phyloP scores from a whole-genome alignment of 768 basidiomycete species.

The Leucocoprinus sp. region DNA sequence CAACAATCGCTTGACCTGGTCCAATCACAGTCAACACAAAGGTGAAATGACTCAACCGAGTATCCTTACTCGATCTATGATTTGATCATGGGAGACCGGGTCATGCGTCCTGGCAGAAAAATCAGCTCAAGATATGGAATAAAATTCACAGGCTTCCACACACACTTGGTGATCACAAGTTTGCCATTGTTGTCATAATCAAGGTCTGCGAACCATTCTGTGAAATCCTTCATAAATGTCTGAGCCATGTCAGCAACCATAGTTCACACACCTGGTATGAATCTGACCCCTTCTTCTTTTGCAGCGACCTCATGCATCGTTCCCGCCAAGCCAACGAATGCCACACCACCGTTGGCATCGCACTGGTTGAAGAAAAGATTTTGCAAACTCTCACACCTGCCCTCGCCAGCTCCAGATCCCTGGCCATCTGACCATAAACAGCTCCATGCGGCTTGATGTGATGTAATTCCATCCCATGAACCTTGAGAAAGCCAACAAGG shows the following conservation, averaged over 20 bases:
- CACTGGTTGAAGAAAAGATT: constrained; percentile 28
- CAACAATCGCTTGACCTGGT: constrained; percentile 38
- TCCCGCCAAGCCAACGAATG: constrained; percentile 57
- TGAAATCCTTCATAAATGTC: not conserved
- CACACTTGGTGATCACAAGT: constrained; percentile 51
- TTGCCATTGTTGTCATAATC: constrained; percentile 51
- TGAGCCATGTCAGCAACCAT: not conserved
- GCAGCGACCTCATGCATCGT: constrained; percentile 54
- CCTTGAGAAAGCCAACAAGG: constrained; percentile 47
- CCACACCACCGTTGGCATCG: constrained; percentile 24
- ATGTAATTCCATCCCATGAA: constrained; percentile 42
- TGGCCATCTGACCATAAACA: constrained; percentile 51
- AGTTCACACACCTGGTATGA: constrained; percentile 44
- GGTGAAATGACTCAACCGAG: not conserved
- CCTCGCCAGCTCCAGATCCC: constrained; percentile 45
- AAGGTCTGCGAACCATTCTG: constrained; percentile 64
- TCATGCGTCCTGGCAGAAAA: constrained; percentile 35
- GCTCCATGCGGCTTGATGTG: constrained; percentile 61
- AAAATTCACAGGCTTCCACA: not conserved
- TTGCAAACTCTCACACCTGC: constrained; percentile 47
- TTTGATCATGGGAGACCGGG: constrained; percentile 32
- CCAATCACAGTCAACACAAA: not conserved
- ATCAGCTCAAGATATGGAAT: not conserved
- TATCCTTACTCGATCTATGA: constrained; percentile 34
- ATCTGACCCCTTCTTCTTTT: constrained; percentile 43